Evolutionary conservation across 2,329 filamentous ascomycete species (phyloP), one percentile per base, ranked within the genome.

Genomic region (Paraphoma sp.): DNA sequence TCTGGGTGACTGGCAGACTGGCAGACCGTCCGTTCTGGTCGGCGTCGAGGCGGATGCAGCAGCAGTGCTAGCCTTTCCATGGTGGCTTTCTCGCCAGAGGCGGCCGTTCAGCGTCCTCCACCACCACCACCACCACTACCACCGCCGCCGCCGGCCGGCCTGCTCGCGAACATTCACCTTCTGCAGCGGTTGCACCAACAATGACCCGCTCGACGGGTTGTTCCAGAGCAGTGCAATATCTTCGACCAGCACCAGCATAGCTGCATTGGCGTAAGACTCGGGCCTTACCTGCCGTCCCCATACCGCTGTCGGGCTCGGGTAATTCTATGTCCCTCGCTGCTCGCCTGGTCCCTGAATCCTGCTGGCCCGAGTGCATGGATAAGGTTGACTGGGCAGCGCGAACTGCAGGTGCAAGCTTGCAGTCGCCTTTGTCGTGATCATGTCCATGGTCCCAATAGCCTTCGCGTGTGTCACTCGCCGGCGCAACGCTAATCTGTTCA

Each of bases 301-400:
- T 56, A 60, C 57, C 41, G 51, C 57, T 52, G 54, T 56, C 58
- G 54, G 52, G 48, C 59, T 59, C 45, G 51, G 60, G 54, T 60
- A 53, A 54, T 57, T 38, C 53, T 53, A 53, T 23, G 40, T 17
- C 11, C 42, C 56, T 45, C 60, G 65, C 14, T 14, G 33, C 33
- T 10, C 33, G 33, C 65, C 54, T 72, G 65, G 69, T 69, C 65
- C 70, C 69, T 70, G 65, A 65, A 60, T 60, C 56, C 58, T 62
- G 64, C 51, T 68, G 71, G 67, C 71, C 72, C 72, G 59, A 58
- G 28, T 40, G 57, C 55, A 63, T 70, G 72, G 72, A 71, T 74
- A 73, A 75, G 69, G 71, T 70, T 75, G 62, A 12, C 58, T 50
- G 56, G 45, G 56, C 59, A 63, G 64, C 69, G 63, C 68, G 67